phyloP scores from a whole-genome alignment of 176 grass and related monocot genomes.

The Carex scoparia region DNA sequence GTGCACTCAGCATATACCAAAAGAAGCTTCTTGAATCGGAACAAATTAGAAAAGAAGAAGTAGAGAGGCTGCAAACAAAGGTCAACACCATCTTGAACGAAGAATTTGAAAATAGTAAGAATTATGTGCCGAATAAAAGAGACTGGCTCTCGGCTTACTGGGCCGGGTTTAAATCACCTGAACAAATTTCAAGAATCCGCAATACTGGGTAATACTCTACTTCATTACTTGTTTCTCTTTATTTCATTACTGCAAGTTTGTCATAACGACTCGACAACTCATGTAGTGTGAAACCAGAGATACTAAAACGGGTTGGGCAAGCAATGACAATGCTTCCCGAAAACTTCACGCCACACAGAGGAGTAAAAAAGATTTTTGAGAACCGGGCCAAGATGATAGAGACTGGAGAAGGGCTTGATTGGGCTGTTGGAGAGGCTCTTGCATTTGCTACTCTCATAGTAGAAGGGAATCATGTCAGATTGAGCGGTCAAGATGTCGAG shows the following conservation, averaged over 20 bases:
- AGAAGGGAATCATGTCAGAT: slow-evolving; percentile 95
- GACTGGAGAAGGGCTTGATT: slow-evolving; percentile 79
- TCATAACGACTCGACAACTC: background rate
- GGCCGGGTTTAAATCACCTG: slow-evolving; percentile 87
- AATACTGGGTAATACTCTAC: slow-evolving; percentile 66
- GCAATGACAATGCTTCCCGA: slow-evolving; percentile 78
- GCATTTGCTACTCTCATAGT: slow-evolving; percentile 88
- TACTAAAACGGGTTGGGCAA: slow-evolving; percentile 81
- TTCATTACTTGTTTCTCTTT: background rate
- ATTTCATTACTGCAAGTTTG: background rate
- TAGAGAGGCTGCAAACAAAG: slow-evolving; percentile 58
- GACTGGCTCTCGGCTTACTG: slow-evolving; percentile 97
- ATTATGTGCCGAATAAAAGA: slow-evolving; percentile 74
- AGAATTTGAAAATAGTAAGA: slow-evolving; percentile 81
- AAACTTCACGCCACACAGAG: slow-evolving; percentile 84
- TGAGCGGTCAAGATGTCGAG: slow-evolving; percentile 96
- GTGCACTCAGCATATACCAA: slow-evolving; percentile 58
- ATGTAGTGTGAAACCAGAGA: slow-evolving; percentile 79
- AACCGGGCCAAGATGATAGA: slow-evolving; percentile 72
- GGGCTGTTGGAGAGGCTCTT: slow-evolving; percentile 87
- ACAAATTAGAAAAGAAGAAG: slow-evolving; percentile 55
- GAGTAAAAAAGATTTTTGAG: slow-evolving; percentile 87
- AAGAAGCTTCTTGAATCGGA: slow-evolving; percentile 56
- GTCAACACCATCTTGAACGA: slow-evolving; percentile 82
- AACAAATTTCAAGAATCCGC: slow-evolving; percentile 84